A percentile compares a stretch with the other conserved stretches of the same genome.
phyloP scores from a whole-genome alignment of 148 eudicot genomes.

The Diospyros lotus region DNA sequence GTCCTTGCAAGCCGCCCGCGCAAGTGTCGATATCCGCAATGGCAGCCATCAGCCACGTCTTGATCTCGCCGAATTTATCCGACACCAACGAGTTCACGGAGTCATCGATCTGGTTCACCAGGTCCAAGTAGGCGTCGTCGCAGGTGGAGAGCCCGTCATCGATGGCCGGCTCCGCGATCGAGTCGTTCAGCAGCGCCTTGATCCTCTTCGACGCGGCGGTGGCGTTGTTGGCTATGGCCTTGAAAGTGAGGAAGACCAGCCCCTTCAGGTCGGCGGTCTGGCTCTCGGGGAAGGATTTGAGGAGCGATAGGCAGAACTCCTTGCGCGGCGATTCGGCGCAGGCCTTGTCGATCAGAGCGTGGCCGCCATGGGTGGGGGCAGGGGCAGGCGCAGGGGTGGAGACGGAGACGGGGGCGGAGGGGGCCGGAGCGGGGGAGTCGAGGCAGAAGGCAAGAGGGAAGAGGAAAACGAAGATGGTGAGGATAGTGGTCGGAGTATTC shows the following conservation, averaged over 20 bases:
- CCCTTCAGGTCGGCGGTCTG: conserved; percentile 12
- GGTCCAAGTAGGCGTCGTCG: conserved; percentile 5
- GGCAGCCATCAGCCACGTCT: conserved; percentile 19
- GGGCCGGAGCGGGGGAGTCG: not conserved
- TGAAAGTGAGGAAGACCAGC: conserved; percentile 26
- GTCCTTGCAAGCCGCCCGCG: not conserved
- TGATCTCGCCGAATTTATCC: not conserved
- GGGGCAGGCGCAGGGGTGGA: no score
- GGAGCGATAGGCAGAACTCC: conserved; percentile 17
- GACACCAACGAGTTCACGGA: conserved; percentile 16
- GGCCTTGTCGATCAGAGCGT: conserved; percentile 7
- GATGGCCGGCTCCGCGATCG: not conserved
- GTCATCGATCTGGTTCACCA: conserved; percentile 18
- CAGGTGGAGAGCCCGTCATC: conserved; percentile 16
- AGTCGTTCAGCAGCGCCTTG: not conserved
- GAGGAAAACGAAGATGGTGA: not conserved
- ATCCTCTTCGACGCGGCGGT: not conserved
- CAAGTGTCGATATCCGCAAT: conserved; percentile 17
- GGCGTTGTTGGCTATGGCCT: conserved; percentile 13
- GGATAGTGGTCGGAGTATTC: no score
- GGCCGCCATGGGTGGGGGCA: not conserved
- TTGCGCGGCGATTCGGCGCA: conserved; percentile 3
- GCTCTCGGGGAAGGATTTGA: conserved; percentile 9
- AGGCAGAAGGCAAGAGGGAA: conserved; percentile 3
- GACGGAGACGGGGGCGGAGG: not conserved